These are phyloP conservation scores for Dactylellina parvicollis DNA, from an alignment of 2,329 filamentous ascomycete species.

Conservation along the genomic window DNA sequence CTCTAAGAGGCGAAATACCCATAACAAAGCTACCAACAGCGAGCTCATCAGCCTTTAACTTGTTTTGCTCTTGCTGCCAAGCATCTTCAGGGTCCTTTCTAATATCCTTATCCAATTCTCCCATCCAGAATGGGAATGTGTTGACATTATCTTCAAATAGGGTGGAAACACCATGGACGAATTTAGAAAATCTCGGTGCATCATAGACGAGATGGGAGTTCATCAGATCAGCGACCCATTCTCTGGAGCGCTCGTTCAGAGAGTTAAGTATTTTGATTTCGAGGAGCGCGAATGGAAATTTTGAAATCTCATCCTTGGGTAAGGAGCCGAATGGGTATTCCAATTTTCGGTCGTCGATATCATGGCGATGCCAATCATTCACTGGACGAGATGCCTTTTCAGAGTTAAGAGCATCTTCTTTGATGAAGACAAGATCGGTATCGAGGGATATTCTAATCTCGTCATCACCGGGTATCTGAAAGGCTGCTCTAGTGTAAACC, in stretches of 20 bases:
- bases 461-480: constrained; percentile 93
- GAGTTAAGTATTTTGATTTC: constrained; percentile 86
- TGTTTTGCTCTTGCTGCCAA: constrained; percentile 89
- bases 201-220: constrained; percentile 90
- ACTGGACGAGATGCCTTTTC: constrained; percentile 90
- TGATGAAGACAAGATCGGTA: constrained; percentile 88
- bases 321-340: constrained; percentile 87
- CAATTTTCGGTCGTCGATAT: constrained; percentile 85
- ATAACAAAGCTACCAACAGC: constrained; percentile 81
- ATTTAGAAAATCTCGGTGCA: constrained; percentile 92
- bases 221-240: constrained; percentile 93
- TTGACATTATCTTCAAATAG: constrained; percentile 97
- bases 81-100: constrained; percentile 89
- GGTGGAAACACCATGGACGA: constrained; percentile 89
- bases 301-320: constrained; percentile 87
- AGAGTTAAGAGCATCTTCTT: constrained; percentile 77
- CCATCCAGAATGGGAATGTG: constrained; percentile 94
- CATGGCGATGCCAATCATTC: constrained; percentile 86
- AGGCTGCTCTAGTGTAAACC: constrained; percentile 92
- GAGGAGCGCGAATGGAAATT: constrained; percentile 88
- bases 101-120: constrained; percentile 90
- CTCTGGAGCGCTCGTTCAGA: constrained; percentile 71
- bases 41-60: constrained; percentile 82
- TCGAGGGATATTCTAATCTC: constrained; percentile 92
- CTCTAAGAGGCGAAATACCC: constrained; percentile 66